Evolutionary conservation across 805 yeast species (phyloP), one percentile per base, ranked within the genome.

Genomic region (Candida morakotiae): DNA sequence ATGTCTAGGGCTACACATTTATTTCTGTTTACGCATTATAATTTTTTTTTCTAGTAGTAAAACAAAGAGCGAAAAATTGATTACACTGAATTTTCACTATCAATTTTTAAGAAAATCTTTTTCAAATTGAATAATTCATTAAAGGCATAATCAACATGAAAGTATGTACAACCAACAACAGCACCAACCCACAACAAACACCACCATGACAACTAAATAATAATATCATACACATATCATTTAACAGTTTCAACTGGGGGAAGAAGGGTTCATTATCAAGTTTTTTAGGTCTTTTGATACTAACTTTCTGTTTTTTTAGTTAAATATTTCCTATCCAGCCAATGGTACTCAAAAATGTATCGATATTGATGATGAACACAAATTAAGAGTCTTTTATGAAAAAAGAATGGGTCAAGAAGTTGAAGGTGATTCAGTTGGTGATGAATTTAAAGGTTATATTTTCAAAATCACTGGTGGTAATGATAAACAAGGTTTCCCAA

Each of bases 401-500:
- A 93, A 93, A 84, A 88, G 98, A 75, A 87, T 93, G 83, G 98
- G 98, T 66, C 97, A 88, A 77, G 98, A 93, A 77, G 95, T 93
- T 67, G 96, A 88, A 68, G 98, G 98, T 75, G 98, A 93, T 73
- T 73, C 87, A 52, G 85, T 93, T 62, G 95, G 95, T 67, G 98
- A 93, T 64, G 98, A 94, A 78, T 87, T 91, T 91, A 91, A 88
- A 76, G 98, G 98, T 67, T 93, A 93, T 88, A 73, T 87, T 68
- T 89, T 93, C 86, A 94, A 84, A 81, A 89, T 93, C 73, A 75
- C 97, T 62, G 98, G 98, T 70, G 98, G 98, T 83, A 93, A 93
- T 85, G 98, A 93, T 80, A 93, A 93, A 79, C 98, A 93, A 81
- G 98, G 98, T 79, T 93, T 93, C 96, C 98, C 98, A 77, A 93